These are phyloP conservation scores for Fragilariopsis cylindrus DNA, from an alignment of 108 stramenopile genomes.

Conservation along the genomic window DNA sequence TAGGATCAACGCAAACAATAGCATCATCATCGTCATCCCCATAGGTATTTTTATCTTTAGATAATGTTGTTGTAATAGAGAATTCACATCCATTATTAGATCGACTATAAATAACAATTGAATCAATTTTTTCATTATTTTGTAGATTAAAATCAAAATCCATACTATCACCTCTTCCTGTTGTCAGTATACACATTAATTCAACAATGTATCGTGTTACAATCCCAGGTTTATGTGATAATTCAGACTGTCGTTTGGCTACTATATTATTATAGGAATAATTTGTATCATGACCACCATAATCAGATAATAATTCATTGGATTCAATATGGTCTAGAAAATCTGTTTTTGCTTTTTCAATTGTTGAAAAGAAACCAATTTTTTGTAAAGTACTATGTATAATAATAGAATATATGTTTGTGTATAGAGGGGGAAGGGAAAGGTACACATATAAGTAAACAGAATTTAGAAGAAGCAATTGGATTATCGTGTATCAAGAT, in stretches of 20 bases:
- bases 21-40: no score
- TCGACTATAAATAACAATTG: slow-evolving; percentile 7
- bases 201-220: slow-evolving; percentile 3
- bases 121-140: slow-evolving; percentile 1
- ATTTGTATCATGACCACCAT: slow-evolving; percentile 14
- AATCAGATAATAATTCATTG: slow-evolving; percentile 13
- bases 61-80: not conserved
- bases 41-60: no score
- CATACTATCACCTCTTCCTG: not conserved
- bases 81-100: slow-evolving; percentile 11
- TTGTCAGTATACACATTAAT: not conserved
- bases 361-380: slow-evolving; percentile 21
- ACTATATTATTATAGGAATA: slow-evolving; percentile 20
- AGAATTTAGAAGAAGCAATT: no score
- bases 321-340: slow-evolving; percentile 13
- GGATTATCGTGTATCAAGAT: no score
- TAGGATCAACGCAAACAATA: not conserved
- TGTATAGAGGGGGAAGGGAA: no score
- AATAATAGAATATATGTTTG: no score
- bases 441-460: no score
- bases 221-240: not conserved
- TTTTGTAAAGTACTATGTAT: not conserved
- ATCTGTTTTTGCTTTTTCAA: slow-evolving; percentile 10
- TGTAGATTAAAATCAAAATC: not conserved
- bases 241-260: not conserved